Percentiles rank a stretch among this genome's conserved stretches.
Conservation (phyloP, 768 basidiomycete genomes). For the Hygrophoropsis aurantiaca region DNA sequence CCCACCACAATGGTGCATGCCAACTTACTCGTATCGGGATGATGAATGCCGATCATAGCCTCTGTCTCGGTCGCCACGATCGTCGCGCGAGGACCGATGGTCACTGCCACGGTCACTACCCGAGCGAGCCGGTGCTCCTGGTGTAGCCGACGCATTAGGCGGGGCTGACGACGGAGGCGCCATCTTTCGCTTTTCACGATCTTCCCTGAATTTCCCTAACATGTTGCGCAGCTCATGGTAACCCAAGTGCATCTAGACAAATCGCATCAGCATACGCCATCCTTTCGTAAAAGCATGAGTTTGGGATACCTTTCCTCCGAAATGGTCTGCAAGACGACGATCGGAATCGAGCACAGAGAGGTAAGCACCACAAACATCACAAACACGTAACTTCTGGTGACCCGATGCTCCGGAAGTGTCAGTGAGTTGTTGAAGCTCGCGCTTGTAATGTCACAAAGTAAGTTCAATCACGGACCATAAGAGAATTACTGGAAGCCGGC, state of each 20-base stretch:
- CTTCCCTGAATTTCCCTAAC: conserved; percentile 86
- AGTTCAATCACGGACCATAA: conserved; percentile 1
- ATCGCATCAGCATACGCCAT: conserved; percentile 25
- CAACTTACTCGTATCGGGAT: conserved; percentile 72
- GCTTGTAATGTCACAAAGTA: conserved; percentile 41
- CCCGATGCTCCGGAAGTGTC: conserved; percentile 98
- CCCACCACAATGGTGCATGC: conserved; percentile 5
- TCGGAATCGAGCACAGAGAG: conserved; percentile 97
- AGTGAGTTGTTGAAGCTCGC: conserved; percentile 92
- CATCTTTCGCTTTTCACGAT: conserved; percentile 79
- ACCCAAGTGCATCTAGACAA: conserved; percentile 90
- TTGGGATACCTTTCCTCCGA: conserved; percentile 90
- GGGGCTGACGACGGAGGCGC: conserved; percentile 43
- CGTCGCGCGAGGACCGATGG: conserved; percentile 61
- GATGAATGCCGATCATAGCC: conserved; percentile 68
- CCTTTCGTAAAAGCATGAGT: conserved; percentile 20
- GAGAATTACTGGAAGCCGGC: conserved; percentile 9
- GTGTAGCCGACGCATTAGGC: conserved; percentile 37
- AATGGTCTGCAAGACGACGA: conserved; percentile 97
- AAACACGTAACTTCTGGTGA: conserved; percentile 99
- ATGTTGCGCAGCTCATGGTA: conserved; percentile 98
- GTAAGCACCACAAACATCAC: conserved; percentile 99
- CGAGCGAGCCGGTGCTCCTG: conserved; percentile 40
- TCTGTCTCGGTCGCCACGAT: conserved; percentile 65
- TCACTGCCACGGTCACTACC: conserved; percentile 47